Base-by-base conservation (phyloP, 768 basidiomycete species). In the Lentinus tigrinus region DNA sequence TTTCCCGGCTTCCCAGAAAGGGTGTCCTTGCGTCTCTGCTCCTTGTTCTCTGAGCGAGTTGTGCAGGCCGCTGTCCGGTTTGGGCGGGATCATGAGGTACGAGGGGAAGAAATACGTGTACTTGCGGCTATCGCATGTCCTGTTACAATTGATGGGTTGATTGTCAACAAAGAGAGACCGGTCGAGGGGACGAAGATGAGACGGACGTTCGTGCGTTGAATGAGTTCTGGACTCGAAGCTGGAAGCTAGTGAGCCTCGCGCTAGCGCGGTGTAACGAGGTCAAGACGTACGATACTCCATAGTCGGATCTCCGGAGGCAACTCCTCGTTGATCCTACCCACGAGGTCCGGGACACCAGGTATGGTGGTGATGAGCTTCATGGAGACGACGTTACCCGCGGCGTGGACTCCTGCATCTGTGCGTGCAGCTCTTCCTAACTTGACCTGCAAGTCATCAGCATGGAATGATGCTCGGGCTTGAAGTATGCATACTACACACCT, bases 31-130 rank as follows among this genome's bases (percentile, higher is more conserved):
- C 37, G 7, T 63, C 64, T 47, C 65, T 52, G 54, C 69, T 19
- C 73, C 68, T 37, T 74, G 65, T 42, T 69, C 69, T 48, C 69
- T 70, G 59, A 84, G 75, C 14, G 71, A 71, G 42, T 77, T 76
- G 62, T 79, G 73, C 43, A 93, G 78, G 13, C 81, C 80, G 40
- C 88, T 86, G 21, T 77, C 82, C 4, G 93, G 91, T 69, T 87
- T 89, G 0, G 97, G 95, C 1, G 96, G 94, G 26, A 98, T 81
- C 52, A 99, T 81, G 39, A 95, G 80, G 73, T 98, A 97, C 1
- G 92, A 87, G 0, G 97, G 97, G 63, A 99, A 89, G 75, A 92
- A 92, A 73, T 99, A 99, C 16, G 95, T 97, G 75, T 99, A 99
- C 71, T 95, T 93, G 58, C 96, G 84, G 60, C 95, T 96, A 70